Conservation (phyloP, 441 rosid genomes). For the Eutrema salsugineum region DNA sequence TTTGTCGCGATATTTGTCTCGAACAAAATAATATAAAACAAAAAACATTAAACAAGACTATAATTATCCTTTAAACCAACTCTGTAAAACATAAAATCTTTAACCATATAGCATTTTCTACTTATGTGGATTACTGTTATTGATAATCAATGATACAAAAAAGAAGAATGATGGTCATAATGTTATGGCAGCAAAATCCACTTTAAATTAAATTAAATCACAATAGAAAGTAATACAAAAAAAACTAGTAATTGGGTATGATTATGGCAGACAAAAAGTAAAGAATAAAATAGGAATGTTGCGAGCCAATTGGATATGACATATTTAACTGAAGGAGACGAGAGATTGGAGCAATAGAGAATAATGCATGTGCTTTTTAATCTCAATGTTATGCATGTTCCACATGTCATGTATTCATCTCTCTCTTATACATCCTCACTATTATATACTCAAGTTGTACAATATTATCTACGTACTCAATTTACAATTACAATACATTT, state of each 20-base stretch:
- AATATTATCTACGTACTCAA: background rate
- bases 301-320: constrained; percentile 22
- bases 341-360: constrained; percentile 10
- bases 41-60: background rate
- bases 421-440: background rate
- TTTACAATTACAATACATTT: background rate
- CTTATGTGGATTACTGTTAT: constrained; percentile 21
- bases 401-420: constrained; percentile 20
- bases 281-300: constrained; percentile 27
- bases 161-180: constrained; percentile 32
- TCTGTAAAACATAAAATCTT: background rate
- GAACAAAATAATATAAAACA: background rate
- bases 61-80: background rate
- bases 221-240: background rate
- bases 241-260: constrained; percentile 22
- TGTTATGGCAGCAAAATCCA: constrained; percentile 35
- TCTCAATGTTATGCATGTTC: constrained; percentile 34
- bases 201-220: constrained; percentile 7
- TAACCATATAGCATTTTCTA: constrained; percentile 16
- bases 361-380: constrained; percentile 24
- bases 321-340: constrained; percentile 16
- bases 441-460: background rate
- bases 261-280: constrained; percentile 39
- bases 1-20: constrained; percentile 24
- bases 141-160: constrained; percentile 18